Percentiles rank a stretch among this genome's conserved stretches.
Conservation (phyloP, 495 filamentous ascomycete species). For the Penicillium lividum region DNA sequence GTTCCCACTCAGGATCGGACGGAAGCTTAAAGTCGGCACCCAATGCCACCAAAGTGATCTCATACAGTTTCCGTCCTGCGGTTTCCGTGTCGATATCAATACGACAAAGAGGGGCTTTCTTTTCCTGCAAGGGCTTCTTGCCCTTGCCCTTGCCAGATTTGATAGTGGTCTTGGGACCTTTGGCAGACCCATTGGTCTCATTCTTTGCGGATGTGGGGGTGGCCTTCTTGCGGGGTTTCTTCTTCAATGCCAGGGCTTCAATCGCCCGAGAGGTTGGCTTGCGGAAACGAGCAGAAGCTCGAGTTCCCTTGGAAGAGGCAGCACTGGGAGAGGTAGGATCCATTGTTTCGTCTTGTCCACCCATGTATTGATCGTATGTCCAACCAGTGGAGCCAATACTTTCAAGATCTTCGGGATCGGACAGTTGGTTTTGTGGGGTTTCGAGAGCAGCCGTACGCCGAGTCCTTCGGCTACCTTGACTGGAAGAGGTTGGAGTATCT, state of each 20-base stretch:
- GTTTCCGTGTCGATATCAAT: slow-evolving; percentile 16
- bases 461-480: slow-evolving; percentile 18
- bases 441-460: slow-evolving; percentile 18
- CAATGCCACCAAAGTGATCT: slow-evolving; percentile 29
- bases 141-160: slow-evolving; percentile 7
- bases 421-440: slow-evolving; percentile 12
- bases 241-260: slow-evolving; percentile 37
- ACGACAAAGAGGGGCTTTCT: slow-evolving; percentile 1
- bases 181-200: background rate
- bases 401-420: slow-evolving; percentile 20
- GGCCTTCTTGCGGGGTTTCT: slow-evolving; percentile 21
- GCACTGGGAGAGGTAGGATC: slow-evolving; percentile 32
- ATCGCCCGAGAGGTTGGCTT: slow-evolving; percentile 44
- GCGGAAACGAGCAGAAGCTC: slow-evolving; percentile 36
- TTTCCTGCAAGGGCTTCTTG: slow-evolving; percentile 11
- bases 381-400: slow-evolving; percentile 15
- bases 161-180: background rate
- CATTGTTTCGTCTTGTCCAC: slow-evolving; percentile 29
- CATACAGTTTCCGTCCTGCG: slow-evolving; percentile 27
- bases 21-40: slow-evolving; percentile 22
- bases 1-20: slow-evolving; percentile 16
- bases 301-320: slow-evolving; percentile 30
- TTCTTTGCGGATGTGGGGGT: slow-evolving; percentile 15
- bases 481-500: slow-evolving; percentile 20
- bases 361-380: slow-evolving; percentile 22